Base-by-base conservation (phyloP, 768 basidiomycete genomes). In the Atractiella rhizophila region DNA sequence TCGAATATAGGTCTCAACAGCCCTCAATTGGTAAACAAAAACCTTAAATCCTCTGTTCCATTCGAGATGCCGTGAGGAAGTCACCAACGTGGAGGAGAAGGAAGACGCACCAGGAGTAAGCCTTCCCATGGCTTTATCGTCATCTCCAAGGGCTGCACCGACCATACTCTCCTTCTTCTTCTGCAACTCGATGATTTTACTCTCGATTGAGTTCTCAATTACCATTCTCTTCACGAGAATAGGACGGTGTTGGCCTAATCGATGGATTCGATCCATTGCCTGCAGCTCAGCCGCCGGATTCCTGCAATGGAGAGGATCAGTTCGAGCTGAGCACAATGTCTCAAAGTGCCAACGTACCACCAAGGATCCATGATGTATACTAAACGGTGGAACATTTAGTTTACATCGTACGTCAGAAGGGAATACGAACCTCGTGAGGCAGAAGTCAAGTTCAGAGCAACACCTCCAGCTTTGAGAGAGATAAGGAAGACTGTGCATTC, bases 401-500 rank as follows among this genome's bases (percentile, higher is more conserved):
- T n/a, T n/a, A n/a, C n/a, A n/a, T n/a, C n/a, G n/a, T n/a, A n/a
- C n/a, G n/a, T n/a, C n/a, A n/a, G n/a, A n/a, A n/a, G n/a, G n/a
- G n/a, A n/a, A n/a, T n/a, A n/a, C n/a, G n/a, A n/a, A n/a, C n/a
- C n/a, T n/a, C n/a, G n/a, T n/a, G n/a, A n/a, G 4, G 45, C 54
- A 57, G 81, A 80, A 0, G 80, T 82, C 50, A 85, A 57, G 56
- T 85, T 85, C 37, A 88, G 65, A 3, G 80, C 81, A 4, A 83
- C 83, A 56, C 86, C 86, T 36, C 88, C 88, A 1, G 88, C 88
- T 59, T 91, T 96, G 55, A 98, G 64, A 47, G 63, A 64, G 52
- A 98, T 82, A 20, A 98, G 68, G 63, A 98, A 96, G n/a, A 98
- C 80, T 2, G 85, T 94, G 28, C 88, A 82, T 44, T 85, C 71